Evolutionary conservation across 495 filamentous ascomycete genomes (phyloP).

Genomic region (Neurospora sp.): DNA sequence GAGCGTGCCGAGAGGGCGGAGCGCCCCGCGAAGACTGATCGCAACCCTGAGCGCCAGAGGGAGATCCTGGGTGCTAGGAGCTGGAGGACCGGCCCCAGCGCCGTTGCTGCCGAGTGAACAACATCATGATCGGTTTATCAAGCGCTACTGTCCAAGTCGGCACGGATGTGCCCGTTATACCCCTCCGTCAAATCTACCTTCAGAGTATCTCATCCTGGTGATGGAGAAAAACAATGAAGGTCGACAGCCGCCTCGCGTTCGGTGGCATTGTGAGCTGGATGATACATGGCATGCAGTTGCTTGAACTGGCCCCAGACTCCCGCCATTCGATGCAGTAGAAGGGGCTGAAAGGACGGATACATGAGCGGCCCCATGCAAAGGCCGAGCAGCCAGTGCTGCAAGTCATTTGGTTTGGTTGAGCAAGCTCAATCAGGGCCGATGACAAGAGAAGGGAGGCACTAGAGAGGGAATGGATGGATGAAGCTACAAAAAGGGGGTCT

Average conservation of each 20-base stretch:
- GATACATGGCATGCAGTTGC: background rate
- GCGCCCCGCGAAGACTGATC: constrained; percentile 6
- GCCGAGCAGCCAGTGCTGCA: background rate
- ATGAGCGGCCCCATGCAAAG: background rate
- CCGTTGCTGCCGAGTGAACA: constrained; percentile 3
- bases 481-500: background rate
- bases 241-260: background rate
- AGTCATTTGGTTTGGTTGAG: background rate
- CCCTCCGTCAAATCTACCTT: background rate
- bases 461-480: background rate
- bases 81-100: constrained; percentile 7
- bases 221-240: background rate
- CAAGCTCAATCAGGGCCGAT: background rate
- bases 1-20: constrained; percentile 3
- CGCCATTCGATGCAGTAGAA: background rate
- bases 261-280: background rate
- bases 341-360: background rate
- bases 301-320: background rate
- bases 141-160: background rate
- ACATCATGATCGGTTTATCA: background rate
- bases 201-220: background rate
- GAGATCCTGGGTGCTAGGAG: constrained; percentile 10
- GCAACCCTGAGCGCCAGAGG: constrained; percentile 3
- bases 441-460: background rate
- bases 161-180: background rate